Conservation (phyloP, 1,139 yeast genomes). For the Hansenula sp. region DNA sequence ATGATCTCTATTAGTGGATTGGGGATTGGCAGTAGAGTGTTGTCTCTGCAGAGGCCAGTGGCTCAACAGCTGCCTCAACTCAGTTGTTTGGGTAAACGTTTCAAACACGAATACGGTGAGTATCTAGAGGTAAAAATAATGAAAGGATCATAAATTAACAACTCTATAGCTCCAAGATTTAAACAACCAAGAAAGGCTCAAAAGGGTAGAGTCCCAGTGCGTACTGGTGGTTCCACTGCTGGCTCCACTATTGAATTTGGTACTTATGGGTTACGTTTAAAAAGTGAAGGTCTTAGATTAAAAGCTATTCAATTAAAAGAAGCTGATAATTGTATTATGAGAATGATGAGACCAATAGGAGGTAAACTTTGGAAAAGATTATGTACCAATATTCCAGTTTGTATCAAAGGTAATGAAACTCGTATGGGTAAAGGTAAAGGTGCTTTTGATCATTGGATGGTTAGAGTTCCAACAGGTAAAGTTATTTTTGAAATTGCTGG, state of each 20-base stretch:
- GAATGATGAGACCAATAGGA: constrained; percentile 72
- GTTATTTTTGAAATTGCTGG: constrained; percentile 80
- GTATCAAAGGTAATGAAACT: constrained; percentile 96
- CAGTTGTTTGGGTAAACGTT: constrained; percentile 33
- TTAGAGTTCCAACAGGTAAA: constrained; percentile 93
- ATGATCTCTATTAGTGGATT: constrained; percentile 1
- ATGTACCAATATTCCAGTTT: constrained; percentile 83
- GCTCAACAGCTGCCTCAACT: constrained; percentile 6
- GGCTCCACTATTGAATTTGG: constrained; percentile 85
- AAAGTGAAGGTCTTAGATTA: constrained; percentile 80
- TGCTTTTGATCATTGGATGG: constrained; percentile 96
- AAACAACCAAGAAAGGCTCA: constrained; percentile 73
- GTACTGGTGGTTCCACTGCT: constrained; percentile 90
- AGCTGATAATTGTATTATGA: constrained; percentile 81
- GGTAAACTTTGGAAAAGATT: constrained; percentile 76
- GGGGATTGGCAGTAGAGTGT: not conserved
- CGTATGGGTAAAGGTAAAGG: constrained; percentile 99
- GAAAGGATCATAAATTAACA: constrained; percentile 1
- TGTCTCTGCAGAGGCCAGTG: not conserved
- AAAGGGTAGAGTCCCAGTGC: constrained; percentile 92
- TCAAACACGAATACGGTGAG: constrained; percentile 64
- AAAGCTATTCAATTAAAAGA: constrained; percentile 89
- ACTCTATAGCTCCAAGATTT: constrained; percentile 63
- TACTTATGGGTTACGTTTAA: constrained; percentile 78
- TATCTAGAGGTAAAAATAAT: not conserved